Evolutionary conservation across 2,329 filamentous ascomycete genomes (phyloP), one percentile per base, ranked within the genome.

Genomic region (Whalleya microplaca): DNA sequence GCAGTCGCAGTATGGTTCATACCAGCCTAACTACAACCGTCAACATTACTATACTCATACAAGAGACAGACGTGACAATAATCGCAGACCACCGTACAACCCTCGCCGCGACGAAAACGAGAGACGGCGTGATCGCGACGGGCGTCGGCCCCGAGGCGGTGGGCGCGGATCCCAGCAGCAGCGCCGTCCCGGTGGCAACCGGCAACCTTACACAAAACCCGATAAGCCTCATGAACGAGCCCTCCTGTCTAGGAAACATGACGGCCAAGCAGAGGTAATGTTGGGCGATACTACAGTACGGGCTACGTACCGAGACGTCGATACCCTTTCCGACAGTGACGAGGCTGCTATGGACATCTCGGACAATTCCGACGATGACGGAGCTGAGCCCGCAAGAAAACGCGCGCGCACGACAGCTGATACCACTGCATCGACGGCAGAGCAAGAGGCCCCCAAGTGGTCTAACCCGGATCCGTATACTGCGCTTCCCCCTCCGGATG

Each of bases 391-490:
- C 12, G 73, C 72, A 2, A 70, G 66, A 47, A 83, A 83, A 66
- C 78, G 79, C 10, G 70, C 69, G 2, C 76, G 78, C 9, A 71
- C 62, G 8, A 48, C 66, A 3, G 49, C 66, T 9, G 64, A 64
- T 2, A 59, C 70, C 3, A 61, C 67, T 16, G 71, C 71, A 75
- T n/a, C 68, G 4, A 27, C 23, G 9, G 23, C 73, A 20, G 77
- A 75, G 59, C 70, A 79, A 52, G 75, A 78, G 14, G 74, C 71
- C 4, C 92, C 92, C 2, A 92, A 90, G 72, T 98, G 94, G 94
- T 96, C 92, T 3, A 98, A 98, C 66, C 93, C 94, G 2, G 94
- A 98, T 71, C 92, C 93, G 0, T 97, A 98, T 73, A 96, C 91
- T 5, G 90, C 86, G 2, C 79, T 96, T 9, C 94, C 94, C 8